Evolutionary conservation across 805 yeast species (phyloP), one percentile per base, ranked within the genome.

Genomic region (Brettanomyces sp.): DNA sequence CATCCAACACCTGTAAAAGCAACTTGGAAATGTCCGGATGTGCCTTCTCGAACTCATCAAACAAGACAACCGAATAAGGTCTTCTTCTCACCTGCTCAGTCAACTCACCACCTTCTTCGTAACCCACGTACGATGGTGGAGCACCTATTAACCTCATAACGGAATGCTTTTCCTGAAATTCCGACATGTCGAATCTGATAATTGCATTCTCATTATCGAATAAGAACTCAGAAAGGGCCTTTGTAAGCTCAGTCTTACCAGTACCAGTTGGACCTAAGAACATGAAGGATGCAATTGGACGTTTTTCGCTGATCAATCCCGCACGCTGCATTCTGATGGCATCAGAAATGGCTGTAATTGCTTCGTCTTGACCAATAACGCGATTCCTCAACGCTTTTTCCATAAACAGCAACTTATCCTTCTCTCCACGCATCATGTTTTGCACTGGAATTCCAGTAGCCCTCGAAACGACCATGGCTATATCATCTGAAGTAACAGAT

Each of bases 261-360:
- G 98, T 91, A 68, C 99, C 99, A 0, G 99, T 93, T 45, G 99
- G 98, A 22, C 99, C 99, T 53, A 93, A 71, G 65, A 93, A 93
- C 84, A 91, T 83, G 65, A 93, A 93, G 46, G 95, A 85, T 1
- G 97, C 98, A 56, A 91, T 90, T 5, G 99, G 99, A 50, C 97
- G 77, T 64, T 85, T 85, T 52, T 89, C 96, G 62, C 86, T 85
- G 8, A 98, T 91, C 49, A 91, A 76, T 1, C 99, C 99, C 0
- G 99, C 99, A 58, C 99, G 77, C 62, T 93, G 99, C 48, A 91
- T 71, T 63, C 97, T 82, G 13, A 91, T 98, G 1, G 98, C 96
- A 63, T 90, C 95, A 0, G 96, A 75, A 43, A 91, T 83, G 0
- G 95, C 85, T 47, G 76, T 74, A 39, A 93, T 88, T 0, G 98